Evolutionary conservation across 345 rosid genomes (phyloP).

Genomic region (Brassica carinata): DNA sequence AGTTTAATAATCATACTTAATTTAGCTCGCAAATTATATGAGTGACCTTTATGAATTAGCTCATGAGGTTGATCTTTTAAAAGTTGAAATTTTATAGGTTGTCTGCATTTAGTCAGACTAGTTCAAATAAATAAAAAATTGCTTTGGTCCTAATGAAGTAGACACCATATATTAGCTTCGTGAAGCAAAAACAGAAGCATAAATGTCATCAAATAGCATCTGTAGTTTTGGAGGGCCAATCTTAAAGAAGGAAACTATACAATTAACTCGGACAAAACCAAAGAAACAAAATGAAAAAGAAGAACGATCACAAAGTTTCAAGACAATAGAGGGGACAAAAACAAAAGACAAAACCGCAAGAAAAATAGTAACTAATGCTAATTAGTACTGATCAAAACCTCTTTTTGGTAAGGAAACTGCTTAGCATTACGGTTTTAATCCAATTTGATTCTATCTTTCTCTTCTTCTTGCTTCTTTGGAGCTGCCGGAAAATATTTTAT

Average conservation of each 20-base stretch:
- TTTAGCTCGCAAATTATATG: no score
- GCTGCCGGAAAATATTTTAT: constrained; percentile 86
- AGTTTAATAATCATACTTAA: no score
- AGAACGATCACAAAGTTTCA: constrained; percentile 22
- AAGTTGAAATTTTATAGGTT: no score
- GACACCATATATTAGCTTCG: background rate
- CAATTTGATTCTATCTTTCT: constrained; percentile 37
- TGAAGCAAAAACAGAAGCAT: background rate
- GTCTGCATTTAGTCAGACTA: background rate
- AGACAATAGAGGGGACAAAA: constrained; percentile 2
- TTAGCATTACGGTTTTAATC: constrained; percentile 33
- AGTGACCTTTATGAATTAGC: no score
- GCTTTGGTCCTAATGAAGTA: background rate
- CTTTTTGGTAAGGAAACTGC: constrained; percentile 11
- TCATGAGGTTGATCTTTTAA: no score
- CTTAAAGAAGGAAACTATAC: constrained; percentile 25
- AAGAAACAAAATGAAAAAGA: background rate
- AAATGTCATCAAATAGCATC: background rate
- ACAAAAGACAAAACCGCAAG: constrained; percentile 3
- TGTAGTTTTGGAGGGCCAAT: background rate
- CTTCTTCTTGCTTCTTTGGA: constrained; percentile 55
- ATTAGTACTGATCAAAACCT: constrained; percentile 13
- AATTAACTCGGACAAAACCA: constrained; percentile 25
- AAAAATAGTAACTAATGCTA: constrained; percentile 24
- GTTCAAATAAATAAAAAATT: background rate